Evolutionary conservation across 371 early-diverging fungal species (phyloP), one percentile per base, ranked within the genome.

Genomic region (Smittium culicis): DNA sequence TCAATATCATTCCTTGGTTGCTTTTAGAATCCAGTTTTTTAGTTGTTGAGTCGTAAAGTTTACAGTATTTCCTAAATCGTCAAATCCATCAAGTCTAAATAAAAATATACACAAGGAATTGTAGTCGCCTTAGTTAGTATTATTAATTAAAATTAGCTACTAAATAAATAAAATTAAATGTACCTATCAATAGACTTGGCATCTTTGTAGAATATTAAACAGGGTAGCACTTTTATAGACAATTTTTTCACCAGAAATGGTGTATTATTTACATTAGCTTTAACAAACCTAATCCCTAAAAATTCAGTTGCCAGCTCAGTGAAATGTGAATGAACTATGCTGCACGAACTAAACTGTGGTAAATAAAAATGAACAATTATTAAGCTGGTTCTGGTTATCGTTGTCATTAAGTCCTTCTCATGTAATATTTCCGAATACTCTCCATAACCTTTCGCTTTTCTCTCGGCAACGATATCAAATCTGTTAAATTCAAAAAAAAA

Each of bases 191-290:
- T 83, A 0, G 84, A 79, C 16, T 83, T 71, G 24, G 91, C 91
- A 63, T 94, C 82, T 0, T 85, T 74, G 73, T 94, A 89, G 1
- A 82, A 74, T 35, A 96, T 83, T 35, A 98, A 84, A 74, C 94
- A 94, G 25, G 98, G 98, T 54, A 98, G 79, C 2, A 95, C 80
- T 67, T 90, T 83, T 34, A 98, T 77, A 67, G 90, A 82, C 30
- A 98, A 82, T 73, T 88, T 89, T 62, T 89, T 89, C 1, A 94
- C 95, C 66, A 96, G 74, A 74, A 98, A 98, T 1, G 95, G 92
- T 1, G 86, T 88, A 66, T 88, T 84, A 54, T 88, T 87, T 27
- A 94, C 97, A 65, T 89, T 86, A 69, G 92, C 85, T 71, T 89
- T 90, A 45, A 88, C 80, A 75, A 98, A 96, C 69, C 86, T 82